phyloP scores from a whole-genome alignment of 305 asterid species.

The Solanum hybrid region DNA sequence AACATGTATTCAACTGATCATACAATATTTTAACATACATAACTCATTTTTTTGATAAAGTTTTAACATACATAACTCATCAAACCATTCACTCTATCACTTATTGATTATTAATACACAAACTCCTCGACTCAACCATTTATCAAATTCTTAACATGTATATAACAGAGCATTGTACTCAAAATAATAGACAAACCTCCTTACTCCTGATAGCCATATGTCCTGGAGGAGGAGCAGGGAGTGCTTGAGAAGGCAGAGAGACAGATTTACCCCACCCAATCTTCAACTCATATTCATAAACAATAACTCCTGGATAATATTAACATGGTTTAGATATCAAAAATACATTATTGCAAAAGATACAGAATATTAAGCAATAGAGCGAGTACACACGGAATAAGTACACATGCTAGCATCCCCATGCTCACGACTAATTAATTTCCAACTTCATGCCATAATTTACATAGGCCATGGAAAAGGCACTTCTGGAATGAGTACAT shows the following conservation, averaged over 20 bases:
- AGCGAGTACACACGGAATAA: not conserved
- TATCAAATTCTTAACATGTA: not conserved
- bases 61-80: too few species aligned
- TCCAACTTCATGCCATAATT: not conserved
- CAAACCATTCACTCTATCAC: not conserved
- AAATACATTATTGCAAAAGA: not conserved
- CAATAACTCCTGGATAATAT: conserved; percentile 70
- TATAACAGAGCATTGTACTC: not conserved
- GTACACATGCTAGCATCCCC: not conserved
- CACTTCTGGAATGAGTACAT: not conserved
- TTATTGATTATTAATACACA: not conserved
- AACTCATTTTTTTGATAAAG: not conserved
- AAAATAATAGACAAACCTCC: conserved; percentile 44
- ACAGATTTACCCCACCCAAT: conserved; percentile 98
- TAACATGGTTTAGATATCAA: not conserved
- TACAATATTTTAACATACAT: not conserved
- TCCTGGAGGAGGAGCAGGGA: conserved; percentile 98
- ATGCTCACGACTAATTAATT: not conserved
- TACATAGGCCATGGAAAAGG: not conserved
- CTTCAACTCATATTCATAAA: conserved; percentile 88
- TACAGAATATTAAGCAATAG: not conserved
- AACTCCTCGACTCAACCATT: not conserved
- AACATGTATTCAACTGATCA: conserved; percentile 1
- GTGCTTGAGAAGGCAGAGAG: conserved; percentile 95
- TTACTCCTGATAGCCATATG: conserved; percentile 98